These are phyloP conservation scores for Diaporthe citriasiana DNA, from an alignment of 2,329 filamentous ascomycete species.

Conservation along the genomic window DNA sequence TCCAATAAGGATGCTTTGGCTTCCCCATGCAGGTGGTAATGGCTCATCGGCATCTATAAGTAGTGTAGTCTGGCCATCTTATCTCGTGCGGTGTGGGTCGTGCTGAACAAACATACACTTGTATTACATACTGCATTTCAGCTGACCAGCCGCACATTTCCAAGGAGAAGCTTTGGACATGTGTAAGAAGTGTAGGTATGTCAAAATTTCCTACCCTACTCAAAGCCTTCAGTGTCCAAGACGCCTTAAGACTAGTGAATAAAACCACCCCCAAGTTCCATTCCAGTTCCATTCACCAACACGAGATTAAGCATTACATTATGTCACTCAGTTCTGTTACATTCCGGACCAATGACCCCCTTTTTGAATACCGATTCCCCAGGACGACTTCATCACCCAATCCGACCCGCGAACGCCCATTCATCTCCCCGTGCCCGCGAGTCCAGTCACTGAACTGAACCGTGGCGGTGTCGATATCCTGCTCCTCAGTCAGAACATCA, in stretches of 20 bases:
- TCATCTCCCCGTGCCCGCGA: background rate
- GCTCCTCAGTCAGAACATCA: constrained; percentile 36
- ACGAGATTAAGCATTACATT: background rate
- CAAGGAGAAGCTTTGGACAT: no score
- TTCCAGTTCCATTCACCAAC: no score
- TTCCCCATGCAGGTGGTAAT: background rate
- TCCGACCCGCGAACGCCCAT: background rate
- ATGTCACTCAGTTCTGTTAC: background rate
- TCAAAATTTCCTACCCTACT: no score
- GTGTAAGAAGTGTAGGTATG: no score
- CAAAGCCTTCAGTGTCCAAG: no score
- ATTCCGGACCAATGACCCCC: background rate
- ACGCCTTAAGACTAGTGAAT: no score
- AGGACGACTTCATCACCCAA: background rate
- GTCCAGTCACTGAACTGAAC: background rate
- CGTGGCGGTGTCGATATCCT: constrained; percentile 35
- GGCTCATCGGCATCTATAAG: background rate
- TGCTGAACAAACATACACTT: background rate
- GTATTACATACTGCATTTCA: no score
- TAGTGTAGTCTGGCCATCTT: background rate
- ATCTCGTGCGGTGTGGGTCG: background rate
- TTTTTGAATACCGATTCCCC: background rate
- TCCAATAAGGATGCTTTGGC: background rate
- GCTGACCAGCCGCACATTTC: no score
- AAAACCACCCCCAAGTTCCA: no score